phyloP scores from a whole-genome alignment of 495 filamentous ascomycete species.

The Rhizodiscina lignyota region DNA sequence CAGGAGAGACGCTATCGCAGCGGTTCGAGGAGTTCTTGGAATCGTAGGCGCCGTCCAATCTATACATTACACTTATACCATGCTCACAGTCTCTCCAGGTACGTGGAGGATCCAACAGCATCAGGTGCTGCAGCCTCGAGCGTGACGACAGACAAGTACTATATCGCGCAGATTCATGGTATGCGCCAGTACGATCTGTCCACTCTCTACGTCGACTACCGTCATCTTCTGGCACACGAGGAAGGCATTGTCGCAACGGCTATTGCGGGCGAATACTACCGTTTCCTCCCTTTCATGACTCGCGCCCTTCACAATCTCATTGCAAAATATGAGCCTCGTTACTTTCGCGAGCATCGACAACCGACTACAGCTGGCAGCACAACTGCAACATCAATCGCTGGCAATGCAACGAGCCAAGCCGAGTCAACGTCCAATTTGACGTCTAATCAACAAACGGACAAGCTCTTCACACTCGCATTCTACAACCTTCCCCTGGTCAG shows the following conservation, averaged over 20 bases:
- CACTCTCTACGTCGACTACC: conserved; percentile 93
- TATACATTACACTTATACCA: too few species aligned
- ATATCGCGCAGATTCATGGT: conserved; percentile 87
- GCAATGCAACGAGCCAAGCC: conserved; percentile 46
- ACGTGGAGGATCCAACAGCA: conserved; percentile 55
- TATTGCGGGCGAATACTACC: conserved; percentile 81
- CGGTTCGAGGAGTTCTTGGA: conserved; percentile 83
- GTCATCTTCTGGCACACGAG: conserved; percentile 58
- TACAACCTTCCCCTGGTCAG: conserved; percentile 95
- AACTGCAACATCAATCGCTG: conserved; percentile 49
- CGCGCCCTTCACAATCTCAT: conserved; percentile 84
- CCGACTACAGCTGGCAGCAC: conserved; percentile 42
- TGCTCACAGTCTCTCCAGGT: conserved; percentile 29
- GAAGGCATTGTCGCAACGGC: conserved; percentile 57
- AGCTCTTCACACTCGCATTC: conserved; percentile 85
- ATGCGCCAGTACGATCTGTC: conserved; percentile 75
- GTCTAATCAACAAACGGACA: conserved; percentile 90
- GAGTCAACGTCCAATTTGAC: conserved; percentile 52
- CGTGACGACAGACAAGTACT: conserved; percentile 76
- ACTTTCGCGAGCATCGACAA: conserved; percentile 79
- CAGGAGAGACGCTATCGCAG: conserved; percentile 69
- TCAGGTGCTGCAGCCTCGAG: conserved; percentile 61
- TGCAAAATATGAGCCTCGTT: conserved; percentile 82
- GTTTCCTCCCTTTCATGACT: conserved; percentile 84
- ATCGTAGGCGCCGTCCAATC: conserved; percentile 48